A percentile compares a stretch with the other conserved stretches of the same genome.
Conservation (phyloP, 139 green algal genomes). For the Mesostigma viride region DNA sequence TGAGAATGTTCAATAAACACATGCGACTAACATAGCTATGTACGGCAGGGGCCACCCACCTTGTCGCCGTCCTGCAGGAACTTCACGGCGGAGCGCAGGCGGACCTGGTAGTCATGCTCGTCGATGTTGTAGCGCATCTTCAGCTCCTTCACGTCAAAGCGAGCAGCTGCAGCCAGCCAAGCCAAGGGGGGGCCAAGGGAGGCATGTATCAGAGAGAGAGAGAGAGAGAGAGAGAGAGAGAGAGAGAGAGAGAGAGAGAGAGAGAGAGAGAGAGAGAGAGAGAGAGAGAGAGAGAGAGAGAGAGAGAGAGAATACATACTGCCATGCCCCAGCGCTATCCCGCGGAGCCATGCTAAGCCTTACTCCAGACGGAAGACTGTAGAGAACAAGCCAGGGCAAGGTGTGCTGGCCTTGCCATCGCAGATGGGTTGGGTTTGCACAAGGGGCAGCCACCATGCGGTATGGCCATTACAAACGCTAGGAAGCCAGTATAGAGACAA, state of each 20-base stretch:
- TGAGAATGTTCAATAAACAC: too few species aligned
- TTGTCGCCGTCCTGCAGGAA: constrained; percentile 56
- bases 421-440: too few species aligned
- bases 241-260: constrained; percentile 2
- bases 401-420: too few species aligned
- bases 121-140: constrained; percentile 71
- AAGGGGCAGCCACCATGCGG: too few species aligned
- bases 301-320: background rate
- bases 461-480: too few species aligned
- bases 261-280: background rate
- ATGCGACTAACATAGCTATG: too few species aligned
- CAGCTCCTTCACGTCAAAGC: constrained; percentile 63
- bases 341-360: too few species aligned
- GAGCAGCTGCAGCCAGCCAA: constrained; percentile 13
- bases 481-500: too few species aligned
- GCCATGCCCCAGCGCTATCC: too few species aligned
- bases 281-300: background rate
- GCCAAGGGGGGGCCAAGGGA: background rate
- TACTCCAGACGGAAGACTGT: too few species aligned
- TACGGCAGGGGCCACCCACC: too few species aligned
- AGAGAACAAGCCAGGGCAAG: too few species aligned
- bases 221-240: background rate
- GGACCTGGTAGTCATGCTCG: constrained; percentile 65
- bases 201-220: background rate
- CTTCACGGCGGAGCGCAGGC: constrained; percentile 46